These are phyloP conservation scores for Elymus sibiricus DNA, from an alignment of 176 grass and related monocot species.

Conservation along the genomic window DNA sequence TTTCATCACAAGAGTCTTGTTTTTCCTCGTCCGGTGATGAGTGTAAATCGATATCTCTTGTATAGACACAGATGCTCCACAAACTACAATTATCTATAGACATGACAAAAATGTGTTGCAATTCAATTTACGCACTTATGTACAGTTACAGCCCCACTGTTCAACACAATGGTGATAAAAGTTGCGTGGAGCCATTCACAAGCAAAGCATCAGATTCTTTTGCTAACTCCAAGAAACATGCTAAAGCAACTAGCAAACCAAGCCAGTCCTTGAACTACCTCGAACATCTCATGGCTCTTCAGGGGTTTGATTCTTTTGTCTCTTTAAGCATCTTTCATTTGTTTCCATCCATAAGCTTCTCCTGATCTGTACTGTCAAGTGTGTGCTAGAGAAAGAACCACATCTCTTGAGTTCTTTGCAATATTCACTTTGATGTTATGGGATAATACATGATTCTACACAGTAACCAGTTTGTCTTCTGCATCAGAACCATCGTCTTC, in stretches of 20 bases:
- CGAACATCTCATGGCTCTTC: background rate
- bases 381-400: background rate
- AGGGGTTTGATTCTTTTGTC: background rate
- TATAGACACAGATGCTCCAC: background rate
- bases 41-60: background rate
- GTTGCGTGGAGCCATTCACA: background rate
- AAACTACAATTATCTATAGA: background rate
- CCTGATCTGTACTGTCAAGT: background rate
- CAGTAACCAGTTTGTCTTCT: background rate
- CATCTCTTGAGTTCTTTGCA: background rate
- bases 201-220: background rate
- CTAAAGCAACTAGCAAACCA: background rate
- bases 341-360: background rate
- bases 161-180: background rate
- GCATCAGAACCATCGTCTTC: background rate
- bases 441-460: background rate
- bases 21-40: background rate
- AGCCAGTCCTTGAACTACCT: background rate
- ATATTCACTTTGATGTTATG: background rate
- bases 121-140: background rate
- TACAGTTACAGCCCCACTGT: background rate
- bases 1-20: background rate
- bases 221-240: background rate
- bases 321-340: background rate
- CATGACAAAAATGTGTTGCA: background rate